These are phyloP conservation scores for Colletotrichum filicis DNA, from an alignment of 2,329 filamentous ascomycete species.

Conservation along the genomic window DNA sequence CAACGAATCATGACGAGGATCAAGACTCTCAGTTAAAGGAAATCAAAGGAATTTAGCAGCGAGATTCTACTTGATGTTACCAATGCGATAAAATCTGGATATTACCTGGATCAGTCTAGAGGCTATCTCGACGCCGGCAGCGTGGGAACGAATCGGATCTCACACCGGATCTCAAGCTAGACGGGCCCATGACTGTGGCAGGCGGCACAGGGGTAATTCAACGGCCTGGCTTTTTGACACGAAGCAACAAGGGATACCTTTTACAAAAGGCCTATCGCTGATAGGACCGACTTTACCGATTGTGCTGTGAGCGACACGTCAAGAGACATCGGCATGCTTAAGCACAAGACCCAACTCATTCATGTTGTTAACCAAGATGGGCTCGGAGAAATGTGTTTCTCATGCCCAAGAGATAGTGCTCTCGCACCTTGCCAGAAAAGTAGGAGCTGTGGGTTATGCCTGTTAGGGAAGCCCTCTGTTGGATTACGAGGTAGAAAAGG, in stretches of 20 bases:
- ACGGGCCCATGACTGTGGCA: neutral
- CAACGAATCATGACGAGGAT: too few species aligned
- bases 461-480: neutral
- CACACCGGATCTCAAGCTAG: neutral
- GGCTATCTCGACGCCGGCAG: neutral
- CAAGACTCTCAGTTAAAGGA: too few species aligned
- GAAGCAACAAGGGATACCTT: neutral
- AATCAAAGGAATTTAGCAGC: too few species aligned
- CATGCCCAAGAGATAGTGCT: neutral
- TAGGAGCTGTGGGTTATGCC: neutral
- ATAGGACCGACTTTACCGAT: neutral
- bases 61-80: too few species aligned
- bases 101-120: neutral
- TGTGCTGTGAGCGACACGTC: neutral
- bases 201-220: neutral
- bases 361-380: neutral
- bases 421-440: neutral
- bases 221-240: neutral
- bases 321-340: too few species aligned
- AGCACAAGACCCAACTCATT: neutral
- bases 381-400: neutral
- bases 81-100: too few species aligned
- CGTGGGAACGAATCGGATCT: neutral
- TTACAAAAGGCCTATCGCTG: neutral
- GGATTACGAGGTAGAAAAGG: too few species aligned